Base-by-base conservation (phyloP, 139 green algal species). In the Coelastrella sp. region DNA sequence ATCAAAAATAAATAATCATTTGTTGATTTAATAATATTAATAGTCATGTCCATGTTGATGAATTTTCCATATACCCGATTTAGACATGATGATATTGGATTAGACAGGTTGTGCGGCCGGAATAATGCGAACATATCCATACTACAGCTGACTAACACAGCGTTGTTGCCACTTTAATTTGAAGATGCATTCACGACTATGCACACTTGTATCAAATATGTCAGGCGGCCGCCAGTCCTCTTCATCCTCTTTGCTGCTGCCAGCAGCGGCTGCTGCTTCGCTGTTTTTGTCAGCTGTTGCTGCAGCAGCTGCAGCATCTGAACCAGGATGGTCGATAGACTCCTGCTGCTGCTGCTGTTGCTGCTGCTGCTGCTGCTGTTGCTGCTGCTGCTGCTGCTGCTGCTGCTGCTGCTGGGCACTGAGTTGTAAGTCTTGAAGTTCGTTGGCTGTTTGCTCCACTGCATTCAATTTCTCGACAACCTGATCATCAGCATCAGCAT, bases 171-270 rank as follows among this genome's bases (percentile, higher is more conserved):
- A 49, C 35, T 49, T 3, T 49, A 20, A 20, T 70, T 8, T 70
- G 0, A 59, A n/a, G 35, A 35, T 70, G 7, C 59, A 14, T 20
- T 6, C 84, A n/a, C n/a, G n/a, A n/a, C n/a, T n/a, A n/a, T n/a
- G n/a, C n/a, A n/a, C 14, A 88, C 84, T 66, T 88, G 80, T 84
- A 9, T 4, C 70, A 75, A 92, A 93, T 5, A 93, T 63, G 61
- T 92, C 88, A 7, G 61, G 17, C 8, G n/a, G n/a, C 74, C 73
- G 78, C 80, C 72, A 85, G 11, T 84, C 85, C 4, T 72, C 79
- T 25, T 27, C 91, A 22, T 76, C 79, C 90, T 70, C 9, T 70
- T 22, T 17, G 15, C 4, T 76, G 68, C 68, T 76, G 22, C 83
- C 83, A 78, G 66, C 66, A 35, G 72, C 75, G 49, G 59, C 86